Percentiles rank a stretch among this genome's conserved stretches.
Conservation (phyloP, 2,329 filamentous ascomycete genomes). For the Diaporthe aspalathi region DNA sequence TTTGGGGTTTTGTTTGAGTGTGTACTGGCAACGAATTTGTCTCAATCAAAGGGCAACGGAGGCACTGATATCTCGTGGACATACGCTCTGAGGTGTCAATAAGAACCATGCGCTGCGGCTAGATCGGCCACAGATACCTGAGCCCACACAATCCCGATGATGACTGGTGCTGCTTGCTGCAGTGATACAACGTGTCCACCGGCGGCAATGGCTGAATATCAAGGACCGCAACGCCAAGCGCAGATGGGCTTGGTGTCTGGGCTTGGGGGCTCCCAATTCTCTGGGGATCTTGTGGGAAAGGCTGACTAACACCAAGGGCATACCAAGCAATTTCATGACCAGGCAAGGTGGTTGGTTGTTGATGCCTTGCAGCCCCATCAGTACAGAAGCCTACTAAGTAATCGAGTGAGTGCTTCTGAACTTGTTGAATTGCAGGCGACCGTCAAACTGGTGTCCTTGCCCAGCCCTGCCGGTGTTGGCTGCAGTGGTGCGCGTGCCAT, state of each 20-base stretch:
- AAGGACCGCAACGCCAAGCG: background rate
- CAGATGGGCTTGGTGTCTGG: background rate
- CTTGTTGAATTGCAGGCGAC: background rate
- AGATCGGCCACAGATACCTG: background rate
- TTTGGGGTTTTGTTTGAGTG: constrained; percentile 10
- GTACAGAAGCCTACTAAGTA: background rate
- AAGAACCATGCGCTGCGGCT: constrained; percentile 16
- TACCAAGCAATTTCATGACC: background rate
- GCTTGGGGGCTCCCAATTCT: background rate
- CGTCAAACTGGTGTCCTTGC: constrained; percentile 2
- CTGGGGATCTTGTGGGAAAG: background rate
- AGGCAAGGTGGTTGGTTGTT: background rate
- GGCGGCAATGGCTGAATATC: background rate
- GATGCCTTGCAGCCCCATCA: background rate
- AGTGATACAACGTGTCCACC: background rate
- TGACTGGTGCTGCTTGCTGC: constrained; percentile 22
- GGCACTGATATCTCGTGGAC: background rate
- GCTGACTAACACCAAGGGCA: background rate
- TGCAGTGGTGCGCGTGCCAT: background rate
- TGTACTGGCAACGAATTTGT: constrained; percentile 25
- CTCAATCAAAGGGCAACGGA: constrained; percentile 3
- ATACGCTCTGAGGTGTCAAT: constrained; percentile 7
- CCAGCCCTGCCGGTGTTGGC: background rate
- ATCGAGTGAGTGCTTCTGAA: too few species aligned
- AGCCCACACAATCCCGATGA: background rate